A percentile compares a stretch with the other conserved stretches of the same genome.
These are phyloP conservation scores for Saccharomyces hybrid DNA, from an alignment of 1,139 yeast genomes.

Conservation along the genomic window DNA sequence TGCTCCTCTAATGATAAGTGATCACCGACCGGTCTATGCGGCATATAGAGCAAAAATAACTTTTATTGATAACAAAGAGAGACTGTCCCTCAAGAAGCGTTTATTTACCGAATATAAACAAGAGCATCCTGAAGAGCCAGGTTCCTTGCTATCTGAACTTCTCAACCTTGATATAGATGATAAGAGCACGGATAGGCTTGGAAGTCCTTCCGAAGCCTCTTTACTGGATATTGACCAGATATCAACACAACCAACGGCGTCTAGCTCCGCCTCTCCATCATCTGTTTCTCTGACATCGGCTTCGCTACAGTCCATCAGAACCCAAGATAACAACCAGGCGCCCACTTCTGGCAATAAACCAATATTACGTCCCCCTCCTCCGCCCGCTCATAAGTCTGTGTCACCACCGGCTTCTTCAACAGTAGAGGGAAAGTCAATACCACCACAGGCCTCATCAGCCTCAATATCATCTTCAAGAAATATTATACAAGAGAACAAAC, in stretches of 20 bases:
- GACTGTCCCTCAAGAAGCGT: conserved; percentile 43
- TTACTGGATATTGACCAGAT: not conserved
- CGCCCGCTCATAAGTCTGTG: conserved; percentile 18
- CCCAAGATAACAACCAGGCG: conserved; percentile 5
- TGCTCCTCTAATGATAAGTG: conserved; percentile 57
- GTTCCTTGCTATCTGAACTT: not conserved
- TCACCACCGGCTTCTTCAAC: not conserved
- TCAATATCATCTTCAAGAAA: not conserved
- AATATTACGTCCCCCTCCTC: conserved; percentile 27
- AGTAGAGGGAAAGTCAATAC: not conserved
- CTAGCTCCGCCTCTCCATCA: not conserved
- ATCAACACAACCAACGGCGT: not conserved
- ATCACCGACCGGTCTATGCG: conserved; percentile 87
- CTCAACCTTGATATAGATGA: conserved; percentile 4
- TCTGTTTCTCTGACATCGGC: conserved; percentile 3
- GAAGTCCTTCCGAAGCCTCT: conserved; percentile 8
- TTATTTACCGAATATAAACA: conserved; percentile 45
- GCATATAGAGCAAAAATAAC: conserved; percentile 57
- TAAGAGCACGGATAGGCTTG: conserved; percentile 17
- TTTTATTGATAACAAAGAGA: conserved; percentile 53
- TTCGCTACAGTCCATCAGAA: conserved; percentile 12
- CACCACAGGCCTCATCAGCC: not conserved
- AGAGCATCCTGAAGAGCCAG: conserved; percentile 22
- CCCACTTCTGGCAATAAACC: conserved; percentile 12
- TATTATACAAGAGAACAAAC: conserved; percentile 17